Conservation (phyloP, 2,329 filamentous ascomycete genomes). For the Rutstroemia sp. region DNA sequence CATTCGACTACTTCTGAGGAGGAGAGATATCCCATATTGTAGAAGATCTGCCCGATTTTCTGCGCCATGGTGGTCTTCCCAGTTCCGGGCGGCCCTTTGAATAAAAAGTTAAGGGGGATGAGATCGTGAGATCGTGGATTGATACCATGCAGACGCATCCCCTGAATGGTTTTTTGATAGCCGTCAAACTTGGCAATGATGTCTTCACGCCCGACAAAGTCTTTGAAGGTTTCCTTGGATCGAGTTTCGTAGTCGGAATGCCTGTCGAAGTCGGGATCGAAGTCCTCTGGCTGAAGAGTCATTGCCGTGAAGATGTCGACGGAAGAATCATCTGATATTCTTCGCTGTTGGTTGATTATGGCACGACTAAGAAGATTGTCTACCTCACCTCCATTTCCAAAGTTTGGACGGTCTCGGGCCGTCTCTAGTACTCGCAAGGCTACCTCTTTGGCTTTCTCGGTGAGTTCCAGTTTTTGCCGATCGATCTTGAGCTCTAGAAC, state of each 20-base stretch:
- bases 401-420: constrained; percentile 55
- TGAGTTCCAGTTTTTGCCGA: constrained; percentile 44
- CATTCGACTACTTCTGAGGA: constrained; percentile 53
- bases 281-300: constrained; percentile 35
- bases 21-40: constrained; percentile 63
- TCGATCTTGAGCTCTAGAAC: constrained; percentile 61
- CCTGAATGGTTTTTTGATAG: constrained; percentile 38
- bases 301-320: constrained; percentile 17
- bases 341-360: constrained; percentile 32
- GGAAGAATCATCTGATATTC: too few relatives aligned
- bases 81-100: constrained; percentile 51
- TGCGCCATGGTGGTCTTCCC: constrained; percentile 67
- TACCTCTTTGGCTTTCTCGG: constrained; percentile 42
- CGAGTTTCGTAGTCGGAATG: constrained; percentile 39
- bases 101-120: constrained; percentile 51
- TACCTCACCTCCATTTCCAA: constrained; percentile 68
- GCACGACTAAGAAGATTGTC: constrained; percentile 55
- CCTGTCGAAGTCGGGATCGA: constrained; percentile 33
- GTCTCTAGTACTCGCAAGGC: constrained; percentile 54
- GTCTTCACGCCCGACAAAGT: constrained; percentile 42
- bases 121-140: constrained; percentile 38
- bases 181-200: constrained; percentile 41
- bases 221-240: constrained; percentile 35
- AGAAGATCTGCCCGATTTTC: constrained; percentile 69
- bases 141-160: constrained; percentile 37